phyloP scores from a whole-genome alignment of 768 basidiomycete species.

The Phylloporus rhodoxanthus region DNA sequence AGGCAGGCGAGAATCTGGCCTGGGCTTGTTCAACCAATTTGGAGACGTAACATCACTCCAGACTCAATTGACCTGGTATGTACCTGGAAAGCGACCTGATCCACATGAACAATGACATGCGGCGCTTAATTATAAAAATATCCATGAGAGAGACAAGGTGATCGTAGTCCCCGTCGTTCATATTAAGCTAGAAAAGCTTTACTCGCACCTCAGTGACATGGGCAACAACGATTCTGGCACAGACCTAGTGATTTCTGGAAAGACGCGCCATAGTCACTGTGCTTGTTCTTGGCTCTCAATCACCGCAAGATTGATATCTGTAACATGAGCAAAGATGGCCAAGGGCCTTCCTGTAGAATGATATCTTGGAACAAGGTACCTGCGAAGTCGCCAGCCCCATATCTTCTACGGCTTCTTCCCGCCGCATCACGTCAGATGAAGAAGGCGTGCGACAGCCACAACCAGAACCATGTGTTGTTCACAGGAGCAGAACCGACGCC shows the following conservation, averaged over 20 bases:
- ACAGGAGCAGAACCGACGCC: slow-evolving; percentile 19
- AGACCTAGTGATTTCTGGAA: slow-evolving; percentile 6
- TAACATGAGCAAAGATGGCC: slow-evolving; percentile 1
- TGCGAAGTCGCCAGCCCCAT: slow-evolving; percentile 6
- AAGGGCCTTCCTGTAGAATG: slow-evolving; percentile 2
- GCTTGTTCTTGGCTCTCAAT: slow-evolving; percentile 11
- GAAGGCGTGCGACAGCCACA: slow-evolving; percentile 8
- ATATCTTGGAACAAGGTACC: slow-evolving; percentile 8
- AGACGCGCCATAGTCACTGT: background rate
- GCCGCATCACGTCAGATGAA: slow-evolving; percentile 9
- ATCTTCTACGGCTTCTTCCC: slow-evolving; percentile 9
- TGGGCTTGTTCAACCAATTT: background rate
- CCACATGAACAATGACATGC: slow-evolving; percentile 14
- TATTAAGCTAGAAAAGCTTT: slow-evolving; percentile 1
- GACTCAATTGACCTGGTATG: background rate
- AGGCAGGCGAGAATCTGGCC: slow-evolving; percentile 10
- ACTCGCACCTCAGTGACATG: slow-evolving; percentile 7
- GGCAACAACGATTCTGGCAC: slow-evolving; percentile 3
- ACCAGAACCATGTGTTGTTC: slow-evolving; percentile 1
- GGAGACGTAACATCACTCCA: background rate
- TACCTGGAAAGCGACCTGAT: slow-evolving; percentile 16
- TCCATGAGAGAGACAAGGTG: background rate
- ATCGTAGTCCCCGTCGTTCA: slow-evolving; percentile 4
- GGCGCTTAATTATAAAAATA: background rate
- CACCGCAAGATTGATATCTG: slow-evolving; percentile 8